Base-by-base conservation (phyloP, 192 early-diverging fungal genomes). In the Chytriomyces sp. region DNA sequence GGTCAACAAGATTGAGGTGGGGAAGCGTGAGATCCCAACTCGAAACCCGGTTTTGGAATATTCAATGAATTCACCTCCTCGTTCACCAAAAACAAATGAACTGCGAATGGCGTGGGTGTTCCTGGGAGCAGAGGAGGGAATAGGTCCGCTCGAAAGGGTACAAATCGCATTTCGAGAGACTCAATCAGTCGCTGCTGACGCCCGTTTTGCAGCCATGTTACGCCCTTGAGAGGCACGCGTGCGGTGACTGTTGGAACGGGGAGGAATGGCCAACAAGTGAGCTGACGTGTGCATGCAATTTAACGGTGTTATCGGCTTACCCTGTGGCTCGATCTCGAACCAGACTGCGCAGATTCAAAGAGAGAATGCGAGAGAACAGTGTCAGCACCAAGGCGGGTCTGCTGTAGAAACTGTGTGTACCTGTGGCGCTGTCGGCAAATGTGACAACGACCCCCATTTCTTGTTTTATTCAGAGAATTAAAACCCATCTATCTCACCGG, bases 21-120 rank as follows among this genome's bases (percentile, higher is more conserved):
- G 20, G 7, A 69, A 69, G n/a, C n/a, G 20, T 23, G 10, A 23
- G 7, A 59, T 45, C 44, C 16, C 75, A 47, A 24, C 18, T 9
- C 35, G 60, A 48, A 16, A 61, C 0, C 28, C 59, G 5, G 23
- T 43, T 28, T 16, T 28, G 45, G 8, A 5, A 43, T 5, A 81
- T 8, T 1, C 0, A 43, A 7, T 60, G 59, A 23, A 64, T 84
- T 35, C 35, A 94, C 94, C 78, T 94, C 93, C 68, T 90, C 92
- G 45, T 84, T 83, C 49, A 94, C 92, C 78, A 96, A 90, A 75
- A 91, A 95, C 10, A 96, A 77, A 81, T 96, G 93, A 18, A 94
- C 75, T 60, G 92, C 93, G 9, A 88, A 89, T 48, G 89, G 89
- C 46, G 78, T 85, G 20, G 78, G 70, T 5, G 75, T 79, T 6